These are phyloP conservation scores for Parsonsia alboflavescens DNA, from an alignment of 257 asterid genomes.

Conservation along the genomic window DNA sequence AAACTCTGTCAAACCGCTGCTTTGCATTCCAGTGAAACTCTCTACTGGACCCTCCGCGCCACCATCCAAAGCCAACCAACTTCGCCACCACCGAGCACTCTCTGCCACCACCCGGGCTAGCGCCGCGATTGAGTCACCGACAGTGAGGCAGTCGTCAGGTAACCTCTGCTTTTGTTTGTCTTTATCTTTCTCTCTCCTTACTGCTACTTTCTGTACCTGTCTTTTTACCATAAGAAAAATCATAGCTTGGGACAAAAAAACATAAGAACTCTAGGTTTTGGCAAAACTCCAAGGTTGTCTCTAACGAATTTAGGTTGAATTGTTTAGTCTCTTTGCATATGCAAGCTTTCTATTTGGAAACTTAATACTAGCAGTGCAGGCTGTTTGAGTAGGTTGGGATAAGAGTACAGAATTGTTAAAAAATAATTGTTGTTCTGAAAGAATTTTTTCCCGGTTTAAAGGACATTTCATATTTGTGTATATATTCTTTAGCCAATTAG, in stretches of 20 bases:
- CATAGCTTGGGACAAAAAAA: background rate
- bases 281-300: background rate
- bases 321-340: background rate
- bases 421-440: background rate
- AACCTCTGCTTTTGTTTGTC: background rate
- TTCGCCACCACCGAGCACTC: background rate
- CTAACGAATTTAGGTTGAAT: background rate
- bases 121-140: background rate
- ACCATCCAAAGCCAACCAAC: background rate
- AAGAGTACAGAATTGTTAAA: background rate
- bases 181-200: too few relatives aligned
- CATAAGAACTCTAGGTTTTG: background rate
- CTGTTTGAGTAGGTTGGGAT: background rate
- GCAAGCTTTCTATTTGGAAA: too few relatives aligned
- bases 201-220: background rate
- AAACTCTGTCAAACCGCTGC: background rate
- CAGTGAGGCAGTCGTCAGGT: background rate
- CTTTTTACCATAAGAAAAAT: background rate
- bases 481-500: background rate
- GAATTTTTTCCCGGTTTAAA: background rate
- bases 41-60: conserved; percentile 1
- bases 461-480: background rate
- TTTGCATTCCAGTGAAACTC: background rate
- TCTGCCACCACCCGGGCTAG: too few relatives aligned
- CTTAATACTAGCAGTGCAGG: background rate